These are phyloP conservation scores for Phoenix roebelenii DNA, from an alignment of 176 grass and related monocot species.

Conservation along the genomic window DNA sequence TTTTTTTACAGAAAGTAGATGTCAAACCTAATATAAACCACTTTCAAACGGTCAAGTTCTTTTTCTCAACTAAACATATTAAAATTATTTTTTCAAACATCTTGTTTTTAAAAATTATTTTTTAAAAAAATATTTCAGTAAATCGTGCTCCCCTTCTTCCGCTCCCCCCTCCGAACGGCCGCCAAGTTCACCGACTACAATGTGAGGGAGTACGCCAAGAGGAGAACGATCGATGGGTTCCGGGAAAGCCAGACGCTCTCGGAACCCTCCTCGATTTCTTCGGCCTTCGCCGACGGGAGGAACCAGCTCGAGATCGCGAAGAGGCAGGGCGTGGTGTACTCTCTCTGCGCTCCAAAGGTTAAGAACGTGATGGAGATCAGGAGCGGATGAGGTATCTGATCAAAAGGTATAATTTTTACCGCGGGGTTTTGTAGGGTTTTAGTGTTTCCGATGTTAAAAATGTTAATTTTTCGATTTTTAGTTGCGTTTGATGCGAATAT, in stretches of 20 bases:
- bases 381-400: neutral
- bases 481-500: too few relatives aligned
- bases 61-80: too few relatives aligned
- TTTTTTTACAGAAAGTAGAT: too few relatives aligned
- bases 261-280: conserved; percentile 27
- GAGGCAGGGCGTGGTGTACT: conserved; percentile 64
- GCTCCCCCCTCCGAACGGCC: conserved; percentile 50
- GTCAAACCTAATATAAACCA: too few relatives aligned
- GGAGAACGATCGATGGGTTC: conserved; percentile 54
- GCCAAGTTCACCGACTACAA: conserved; percentile 80
- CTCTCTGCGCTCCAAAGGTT: conserved; percentile 60
- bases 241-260: conserved; percentile 45
- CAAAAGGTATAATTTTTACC: too few relatives aligned
- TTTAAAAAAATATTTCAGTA: too few relatives aligned
- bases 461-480: too few relatives aligned
- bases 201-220: conserved; percentile 62
- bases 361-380: conserved; percentile 73
- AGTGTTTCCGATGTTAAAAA: too few relatives aligned
- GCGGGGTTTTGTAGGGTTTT: too few relatives aligned
- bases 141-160: conserved; percentile 44
- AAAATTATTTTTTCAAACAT: too few relatives aligned
- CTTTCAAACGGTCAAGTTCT: too few relatives aligned
- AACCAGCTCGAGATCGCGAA: conserved; percentile 63
- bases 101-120: too few relatives aligned
- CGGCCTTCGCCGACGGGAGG: conserved; percentile 52